Evolutionary conservation across 768 basidiomycete genomes (phyloP), one percentile per base, ranked within the genome.

Genomic region (Naganishia randhawae): DNA sequence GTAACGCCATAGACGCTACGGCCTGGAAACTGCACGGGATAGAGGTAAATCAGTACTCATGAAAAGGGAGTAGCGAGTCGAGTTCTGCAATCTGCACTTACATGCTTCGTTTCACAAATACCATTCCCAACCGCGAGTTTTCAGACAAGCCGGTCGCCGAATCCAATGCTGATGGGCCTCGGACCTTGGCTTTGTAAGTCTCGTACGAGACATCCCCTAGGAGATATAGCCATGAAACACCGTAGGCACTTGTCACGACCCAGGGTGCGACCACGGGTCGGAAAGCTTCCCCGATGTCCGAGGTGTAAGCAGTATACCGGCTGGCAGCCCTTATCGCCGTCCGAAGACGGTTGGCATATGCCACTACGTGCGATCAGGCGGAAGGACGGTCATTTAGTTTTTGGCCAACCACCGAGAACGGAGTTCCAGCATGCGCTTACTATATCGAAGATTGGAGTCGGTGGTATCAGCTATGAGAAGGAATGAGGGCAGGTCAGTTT

Each of bases 131-230:
- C 33, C 80, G 66, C 13, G 77, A 76, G 4, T 76, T 73, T 63
- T 81, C 80, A 16, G 73, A 70, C 67, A 79, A 72, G 71, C 80
- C 77, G 35, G 75, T 75, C 0, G 77, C 76, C 16, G 35, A 25
- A 73, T 81, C 80, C 7, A 79, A 66, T 25, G 77, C 71, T 7
- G 76, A 71, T 1, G 80, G 80, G n/a, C 80, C 80, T 27, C 74
- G 73, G 51, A 78, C 71, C 31, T 72, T 74, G 1, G 78, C 74
- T 67, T 81, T 81, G 73, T 80, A 81, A 0, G 78, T 81, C 50
- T 79, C 78, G 71, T 74, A 81, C n/a, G 74, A 71, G 31, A 81
- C 80, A 66, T 81, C 80, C 53, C 78, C 80, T 41, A 78, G 71
- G 17, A 81, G 71, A 51, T 78, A 81, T 4, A 79, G 71, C 80